phyloP scores from a whole-genome alignment of 2,329 filamentous ascomycete genomes.

The Xylariaceae sp. region DNA sequence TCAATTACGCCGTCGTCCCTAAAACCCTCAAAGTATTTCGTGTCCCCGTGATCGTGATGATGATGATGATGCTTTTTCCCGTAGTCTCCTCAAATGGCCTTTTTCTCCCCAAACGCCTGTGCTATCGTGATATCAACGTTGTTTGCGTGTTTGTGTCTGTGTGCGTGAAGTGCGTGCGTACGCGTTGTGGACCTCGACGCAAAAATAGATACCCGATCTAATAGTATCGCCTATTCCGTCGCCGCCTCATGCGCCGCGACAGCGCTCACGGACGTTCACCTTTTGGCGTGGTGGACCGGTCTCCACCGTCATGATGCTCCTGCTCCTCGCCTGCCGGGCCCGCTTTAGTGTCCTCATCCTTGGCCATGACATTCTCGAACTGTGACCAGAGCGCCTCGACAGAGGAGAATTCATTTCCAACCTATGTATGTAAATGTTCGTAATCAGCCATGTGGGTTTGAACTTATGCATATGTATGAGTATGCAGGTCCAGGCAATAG shows the following conservation, averaged over 20 bases:
- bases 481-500: not conserved
- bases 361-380: constrained; percentile 93
- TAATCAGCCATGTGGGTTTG: not conserved
- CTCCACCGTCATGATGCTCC: constrained; percentile 23
- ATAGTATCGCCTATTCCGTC: not conserved
- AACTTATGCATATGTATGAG: not conserved
- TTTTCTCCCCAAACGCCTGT: constrained; percentile 8
- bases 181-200: not conserved
- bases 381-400: constrained; percentile 96
- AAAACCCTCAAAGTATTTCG: no score
- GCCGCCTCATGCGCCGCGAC: not conserved
- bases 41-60: no score
- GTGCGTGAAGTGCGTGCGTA: no score
- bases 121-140: no score
- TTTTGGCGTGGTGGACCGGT: constrained; percentile 17
- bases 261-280: constrained; percentile 1
- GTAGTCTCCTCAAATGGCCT: not conserved
- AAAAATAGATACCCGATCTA: not conserved
- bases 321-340: constrained; percentile 28
- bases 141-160: no score
- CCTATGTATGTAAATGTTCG: constrained; percentile 39
- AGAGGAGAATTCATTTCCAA: constrained; percentile 95
- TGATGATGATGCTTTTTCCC: not conserved
- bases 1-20: constrained; percentile 14
- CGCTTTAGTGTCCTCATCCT: constrained; percentile 43